Base-by-base conservation (phyloP, 2,329 filamentous ascomycete species). In the Seiridium cupressi region DNA sequence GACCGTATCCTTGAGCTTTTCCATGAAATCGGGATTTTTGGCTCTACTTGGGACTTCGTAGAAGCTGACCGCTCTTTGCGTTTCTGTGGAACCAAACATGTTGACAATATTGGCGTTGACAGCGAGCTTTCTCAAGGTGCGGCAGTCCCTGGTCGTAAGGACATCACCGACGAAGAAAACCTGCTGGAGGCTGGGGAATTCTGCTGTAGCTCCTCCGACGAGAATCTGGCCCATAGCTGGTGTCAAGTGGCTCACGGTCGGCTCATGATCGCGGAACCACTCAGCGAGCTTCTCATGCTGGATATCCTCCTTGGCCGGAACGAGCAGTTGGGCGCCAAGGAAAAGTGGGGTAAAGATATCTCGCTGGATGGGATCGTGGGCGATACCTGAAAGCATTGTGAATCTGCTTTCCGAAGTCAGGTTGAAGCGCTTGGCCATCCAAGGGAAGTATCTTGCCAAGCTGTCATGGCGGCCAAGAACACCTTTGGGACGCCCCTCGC, bases 171-270 rank as follows among this genome's bases (percentile, higher is more conserved):
- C 94, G 63, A 94, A 98, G 80, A 98, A 94, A 18, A 89, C 92
- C 60, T 87, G 82, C 60, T 89, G 82, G n/a, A 98, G 80, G 10
- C 84, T 81, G 1, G 92, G 89, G 69, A 97, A 96, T 65, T 90
- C 76, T 0, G 91, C 88, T 3, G 79, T 88, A 32, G 92, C 90
- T 65, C 91, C 92, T 48, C 93, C 93, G n/a, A 94, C 89, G 2
- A 98, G 79, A 62, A 98, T 95, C 68, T 97, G 92, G 59, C 93
- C 93, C 93, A 98, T 97, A 60, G 95, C 95, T 8, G 95, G 95
- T 1, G 95, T 99, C 44, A 98, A 78, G 75, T 98, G 95, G 10
- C 90, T 92, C 26, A 93, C 90, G 13, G 89, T 96, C 3, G 90
- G 86, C 59, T 83, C 78, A 70, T 90, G 85, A 57, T 89, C 85